Percentiles rank a stretch among this genome's conserved stretches.
Evolutionary conservation across 1,139 yeast species (phyloP).

Genomic region (Meyerozyma elateridarum): DNA sequence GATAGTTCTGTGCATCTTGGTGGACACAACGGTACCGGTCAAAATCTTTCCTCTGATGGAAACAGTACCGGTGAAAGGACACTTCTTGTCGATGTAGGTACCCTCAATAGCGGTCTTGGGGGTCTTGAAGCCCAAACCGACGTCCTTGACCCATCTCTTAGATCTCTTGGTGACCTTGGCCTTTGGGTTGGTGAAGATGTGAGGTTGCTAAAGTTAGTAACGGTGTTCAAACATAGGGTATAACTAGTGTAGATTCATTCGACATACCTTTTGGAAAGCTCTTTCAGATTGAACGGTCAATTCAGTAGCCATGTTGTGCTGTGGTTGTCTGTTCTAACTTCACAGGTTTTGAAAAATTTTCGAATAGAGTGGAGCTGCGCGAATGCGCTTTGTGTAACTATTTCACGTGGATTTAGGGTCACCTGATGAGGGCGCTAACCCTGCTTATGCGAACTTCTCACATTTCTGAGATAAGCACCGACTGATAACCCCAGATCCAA

Average conservation of each 20-base stretch:
- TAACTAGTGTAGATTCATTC: neutral
- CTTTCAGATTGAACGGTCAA: constrained; percentile 99
- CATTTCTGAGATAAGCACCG: constrained; percentile 12
- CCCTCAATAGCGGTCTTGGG: constrained; percentile 99
- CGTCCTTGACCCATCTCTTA: constrained; percentile 99
- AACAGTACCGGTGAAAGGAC: constrained; percentile 96
- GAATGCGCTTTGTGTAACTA: too few relatives aligned
- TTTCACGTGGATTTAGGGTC: too few relatives aligned
- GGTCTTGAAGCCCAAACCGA: constrained; percentile 99
- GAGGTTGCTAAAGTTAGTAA: constrained; percentile 84
- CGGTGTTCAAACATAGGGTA: neutral
- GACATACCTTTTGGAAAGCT: constrained; percentile 99
- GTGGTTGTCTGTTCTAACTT: constrained; percentile 8
- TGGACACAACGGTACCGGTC: constrained; percentile 98
- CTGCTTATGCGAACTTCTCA: constrained; percentile 15
- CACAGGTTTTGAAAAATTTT: constrained; percentile 4
- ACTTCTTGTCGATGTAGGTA: constrained; percentile 99
- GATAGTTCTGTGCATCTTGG: constrained; percentile 99
- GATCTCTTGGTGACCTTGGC: constrained; percentile 97
- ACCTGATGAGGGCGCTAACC: too few relatives aligned
- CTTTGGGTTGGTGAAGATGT: constrained; percentile 99
- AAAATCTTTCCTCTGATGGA: constrained; percentile 99
- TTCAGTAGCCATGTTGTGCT: constrained; percentile 91
- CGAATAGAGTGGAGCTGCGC: constrained; percentile 5
- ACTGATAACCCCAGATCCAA: constrained; percentile 13